Evolutionary conservation across 257 asterid species (phyloP), one percentile per base, ranked within the genome.

Genomic region (Penstemon eatonii): DNA sequence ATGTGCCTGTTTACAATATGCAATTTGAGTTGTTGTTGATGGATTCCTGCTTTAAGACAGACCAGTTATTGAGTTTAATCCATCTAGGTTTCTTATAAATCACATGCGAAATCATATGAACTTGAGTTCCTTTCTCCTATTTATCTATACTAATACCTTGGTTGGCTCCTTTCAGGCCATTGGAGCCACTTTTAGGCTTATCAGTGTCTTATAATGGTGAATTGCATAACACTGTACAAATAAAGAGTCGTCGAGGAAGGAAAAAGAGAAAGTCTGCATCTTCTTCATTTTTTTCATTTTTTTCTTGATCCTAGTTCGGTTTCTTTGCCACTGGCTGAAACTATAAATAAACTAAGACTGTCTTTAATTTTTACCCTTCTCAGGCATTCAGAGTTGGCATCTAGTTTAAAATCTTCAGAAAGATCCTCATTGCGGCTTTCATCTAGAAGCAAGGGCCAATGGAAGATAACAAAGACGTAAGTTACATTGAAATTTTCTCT

Each of bases 261-360:
- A 94, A 83, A 77, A 91, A 91, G 80, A 87, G 85, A 77, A 86
- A 86, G 97, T 94, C 33, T 13, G 96, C 76, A 78, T 74, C 77
- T 51, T 81, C 19, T 71, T 70, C 63, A 39, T 52, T 57, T 66
- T 63, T 39, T 15, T 51, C 60, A n/a, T n/a, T n/a, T n/a, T n/a
- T n/a, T n/a, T n/a, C n/a, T 51, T 56, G 55, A 58, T 69, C 39
- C 69, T 76, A 51, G 39, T 57, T 66, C 75, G 41, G 45, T 57
- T 55, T 68, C 8, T 60, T 40, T 54, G 44, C 38, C 37, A 41
- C 62, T 56, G n/a, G 43, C 15, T 9, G 18, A 46, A 57, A 46
- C 12, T 19, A 61, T 39, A 63, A 60, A 61, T 55, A 44, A 50
- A 38, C 3, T 60, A 9, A 66, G 66, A 63, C 13, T 60, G 40